phyloP scores from a whole-genome alignment of 176 grass and related monocot genomes.

The Phyllostachys edulis region DNA sequence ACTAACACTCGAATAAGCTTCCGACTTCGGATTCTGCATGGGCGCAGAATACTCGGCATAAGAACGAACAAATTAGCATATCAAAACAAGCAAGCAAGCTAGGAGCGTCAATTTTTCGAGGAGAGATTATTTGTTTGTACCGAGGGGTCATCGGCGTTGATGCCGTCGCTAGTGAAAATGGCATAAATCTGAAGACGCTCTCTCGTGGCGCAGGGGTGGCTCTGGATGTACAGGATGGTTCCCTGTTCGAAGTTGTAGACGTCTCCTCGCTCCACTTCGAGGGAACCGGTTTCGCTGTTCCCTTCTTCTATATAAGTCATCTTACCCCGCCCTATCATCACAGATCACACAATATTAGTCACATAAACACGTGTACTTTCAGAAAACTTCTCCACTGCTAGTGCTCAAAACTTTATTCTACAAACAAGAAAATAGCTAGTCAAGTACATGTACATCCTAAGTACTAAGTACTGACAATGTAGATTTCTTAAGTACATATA shows the following conservation, averaged over 20 bases:
- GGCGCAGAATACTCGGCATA: neutral
- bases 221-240: conserved; percentile 64
- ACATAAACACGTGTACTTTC: neutral
- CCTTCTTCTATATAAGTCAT: conserved; percentile 52
- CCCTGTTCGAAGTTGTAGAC: conserved; percentile 77
- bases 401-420: neutral
- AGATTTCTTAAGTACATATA: neutral
- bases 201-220: conserved; percentile 49
- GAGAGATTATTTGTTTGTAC: conserved; percentile 17
- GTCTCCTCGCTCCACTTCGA: conserved; percentile 61
- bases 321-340: conserved; percentile 46
- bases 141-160: conserved; percentile 42
- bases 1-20: conserved; percentile 64
- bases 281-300: conserved; percentile 29
- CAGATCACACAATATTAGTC: neutral
- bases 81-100: neutral
- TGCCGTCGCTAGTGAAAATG: conserved; percentile 59
- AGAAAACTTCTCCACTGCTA: neutral
- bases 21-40: conserved; percentile 53
- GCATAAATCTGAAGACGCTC: conserved; percentile 67
- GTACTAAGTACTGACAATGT: neutral
- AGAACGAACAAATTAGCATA: too few relatives aligned
- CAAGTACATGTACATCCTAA: neutral
- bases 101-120: neutral
- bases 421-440: neutral